phyloP scores from a whole-genome alignment of 306 rosid genomes.

The Trifolium dubium region DNA sequence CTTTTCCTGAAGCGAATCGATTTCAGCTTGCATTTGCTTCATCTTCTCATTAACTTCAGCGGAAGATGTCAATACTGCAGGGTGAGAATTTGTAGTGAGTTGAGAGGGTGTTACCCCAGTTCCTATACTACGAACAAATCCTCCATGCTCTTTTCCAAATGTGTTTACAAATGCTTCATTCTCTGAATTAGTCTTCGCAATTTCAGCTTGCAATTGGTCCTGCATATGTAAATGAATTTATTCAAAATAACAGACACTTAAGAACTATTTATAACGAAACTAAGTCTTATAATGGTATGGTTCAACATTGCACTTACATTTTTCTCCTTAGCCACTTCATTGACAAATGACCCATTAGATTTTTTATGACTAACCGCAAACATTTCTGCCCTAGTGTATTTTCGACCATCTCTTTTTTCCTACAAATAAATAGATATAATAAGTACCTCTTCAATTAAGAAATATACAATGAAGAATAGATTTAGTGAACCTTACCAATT shows the following conservation, averaged over 20 bases:
- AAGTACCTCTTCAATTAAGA: too few species aligned
- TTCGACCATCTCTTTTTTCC: neutral
- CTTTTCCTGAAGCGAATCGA: neutral
- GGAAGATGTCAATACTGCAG: neutral
- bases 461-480: too few species aligned
- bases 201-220: neutral
- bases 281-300: too few species aligned
- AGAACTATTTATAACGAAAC: too few species aligned
- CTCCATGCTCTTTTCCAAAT: neutral
- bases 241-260: too few species aligned
- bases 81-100: neutral
- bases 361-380: neutral
- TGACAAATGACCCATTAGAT: neutral
- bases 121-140: neutral
- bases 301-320: neutral
- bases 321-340: neutral
- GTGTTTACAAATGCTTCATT: neutral
- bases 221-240: too few species aligned
- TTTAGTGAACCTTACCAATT: too few species aligned
- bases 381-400: neutral
- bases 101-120: neutral
- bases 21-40: neutral
- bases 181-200: too few species aligned
- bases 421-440: neutral
- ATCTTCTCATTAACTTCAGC: neutral